Base-by-base conservation (phyloP, 371 early-diverging fungal species). In the Umbelopsis sp. region DNA sequence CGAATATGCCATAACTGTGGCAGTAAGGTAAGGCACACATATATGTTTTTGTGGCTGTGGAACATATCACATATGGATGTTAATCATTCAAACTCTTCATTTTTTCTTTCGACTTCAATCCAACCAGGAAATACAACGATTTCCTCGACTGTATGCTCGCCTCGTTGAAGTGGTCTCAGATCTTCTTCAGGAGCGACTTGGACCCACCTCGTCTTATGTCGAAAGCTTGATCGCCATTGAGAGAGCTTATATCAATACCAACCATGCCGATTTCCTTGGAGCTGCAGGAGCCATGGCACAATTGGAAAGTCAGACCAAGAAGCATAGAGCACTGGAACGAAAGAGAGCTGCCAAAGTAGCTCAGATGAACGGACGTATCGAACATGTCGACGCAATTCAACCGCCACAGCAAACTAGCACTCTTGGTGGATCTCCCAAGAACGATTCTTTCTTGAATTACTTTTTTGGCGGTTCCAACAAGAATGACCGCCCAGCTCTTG, bases 251-350 rank as follows among this genome's bases (percentile, higher is more conserved):
- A 95, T 97, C 74, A 96, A 95, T 73, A 97, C 97, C 63, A 94
- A 93, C 76, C 96, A 97, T 76, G 95, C 96, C 5, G 96, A 97
- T 72, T 96, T 96, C 75, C 84, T 93, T 65, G 93, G 95, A 52
- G 94, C 89, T 0, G 90, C 89, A 1, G 93, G 93, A n/a, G 93
- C 94, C 24, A 87, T 94, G 85, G 79, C 85, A 18, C 82, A 80
- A 9, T 57, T 91, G 11, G 86, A 88, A 67, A 80, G 70, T 11
- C 84, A 81, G 48, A 77, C 80, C 9, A 84, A 80, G 62, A 82
- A 80, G 74, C 87, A 88, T 68, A 83, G 83, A 72, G 81, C 77
- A 64, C 66, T 64, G 25, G 79, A 77, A 3, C 46, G 57, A 57
- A 57, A 57, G 57, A 29, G 57, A 18, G 35, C 35, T 18, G 35